Evolutionary conservation across 768 basidiomycete species (phyloP), one percentile per base, ranked within the genome.

Genomic region (Tylopilus vinaceipallidus): DNA sequence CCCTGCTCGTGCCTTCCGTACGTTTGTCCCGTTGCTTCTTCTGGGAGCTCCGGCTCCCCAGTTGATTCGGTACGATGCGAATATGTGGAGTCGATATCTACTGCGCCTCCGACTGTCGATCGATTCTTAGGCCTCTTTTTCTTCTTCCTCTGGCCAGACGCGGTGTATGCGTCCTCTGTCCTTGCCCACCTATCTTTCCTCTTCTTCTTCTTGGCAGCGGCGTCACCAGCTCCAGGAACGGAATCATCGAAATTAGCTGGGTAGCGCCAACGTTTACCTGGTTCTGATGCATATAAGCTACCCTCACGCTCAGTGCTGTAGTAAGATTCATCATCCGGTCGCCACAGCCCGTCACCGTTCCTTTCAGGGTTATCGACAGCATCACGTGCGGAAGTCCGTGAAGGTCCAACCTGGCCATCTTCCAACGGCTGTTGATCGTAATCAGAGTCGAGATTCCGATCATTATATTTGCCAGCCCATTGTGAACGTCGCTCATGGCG

Each of bases 391-490:
- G 43, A 13, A 16, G 34, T 9, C 6, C 53, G 62, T 14, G 50
- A 41, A 2, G 60, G 57, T n/a, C 44, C 57, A 60, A 69, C 80
- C 65, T 95, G 90, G 3, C 92, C 94, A 45, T 91, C 92, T 63
- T 86, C 94, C 55, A 84, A 75, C 0, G 84, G 70, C 52, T 83
- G 84, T 13, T 80, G 80, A 46, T 90, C 85, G 17, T 84, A 80
- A 1, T 87, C 78, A 3, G 88, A 88, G 26, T 77, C 69, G 0
- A 82, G 76, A 7, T 86, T 76, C 46, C 92, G 83, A 55, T 95
- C 94, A 45, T 88, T 84, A 72, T 91, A 97, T 47, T 89, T 84
- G 47, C 70, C 73, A 11, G 91, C 87, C 95, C 95, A 98, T 57
- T 91, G 87, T 38, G 85, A 90, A 65, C 86, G 88, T 52, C 77